A percentile compares a stretch with the other conserved stretches of the same genome.
These are phyloP conservation scores for Trichoderma sp. DNA, from an alignment of 2,329 filamentous ascomycete species.

Conservation along the genomic window DNA sequence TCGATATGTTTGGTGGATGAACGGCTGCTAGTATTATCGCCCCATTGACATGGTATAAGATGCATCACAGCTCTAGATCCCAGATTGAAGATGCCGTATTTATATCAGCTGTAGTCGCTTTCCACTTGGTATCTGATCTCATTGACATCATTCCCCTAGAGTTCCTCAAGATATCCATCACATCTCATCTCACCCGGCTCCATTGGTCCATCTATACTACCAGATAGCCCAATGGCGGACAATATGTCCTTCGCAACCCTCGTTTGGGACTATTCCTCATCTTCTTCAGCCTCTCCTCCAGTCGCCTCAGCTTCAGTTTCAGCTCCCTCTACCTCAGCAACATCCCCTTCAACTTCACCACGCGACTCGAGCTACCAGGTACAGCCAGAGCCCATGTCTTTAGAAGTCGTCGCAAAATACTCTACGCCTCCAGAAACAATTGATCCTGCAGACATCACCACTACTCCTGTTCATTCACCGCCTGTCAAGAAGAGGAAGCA, in stretches of 20 bases:
- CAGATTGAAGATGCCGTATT: neutral
- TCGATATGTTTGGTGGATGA: neutral
- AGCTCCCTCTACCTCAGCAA: constrained; percentile 6
- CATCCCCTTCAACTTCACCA: constrained; percentile 17
- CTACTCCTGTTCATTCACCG: neutral
- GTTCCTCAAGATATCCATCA: neutral
- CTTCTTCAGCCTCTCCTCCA: constrained; percentile 11
- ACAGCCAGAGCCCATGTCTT: neutral
- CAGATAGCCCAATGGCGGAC: neutral
- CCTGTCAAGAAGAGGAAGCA: constrained; percentile 24
- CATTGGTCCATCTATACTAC: neutral
- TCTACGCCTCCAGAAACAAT: constrained; percentile 8
- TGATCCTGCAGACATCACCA: constrained; percentile 13
- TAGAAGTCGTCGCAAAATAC: neutral
- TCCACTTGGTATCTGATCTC: neutral
- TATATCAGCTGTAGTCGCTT: constrained; percentile 2
- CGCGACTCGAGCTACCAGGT: constrained; percentile 8
- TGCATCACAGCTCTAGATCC: constrained; percentile 12
- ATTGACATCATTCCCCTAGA: neutral
- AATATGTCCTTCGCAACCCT: constrained; percentile 23
- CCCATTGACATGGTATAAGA: constrained; percentile 7
- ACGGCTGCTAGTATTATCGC: neutral
- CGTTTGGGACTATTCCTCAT: constrained; percentile 24
- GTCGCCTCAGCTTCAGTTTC: constrained; percentile 12
- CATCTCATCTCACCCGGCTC: neutral